Conservation (phyloP, 108 stramenopile species). For the Cyclotella atomus region DNA sequence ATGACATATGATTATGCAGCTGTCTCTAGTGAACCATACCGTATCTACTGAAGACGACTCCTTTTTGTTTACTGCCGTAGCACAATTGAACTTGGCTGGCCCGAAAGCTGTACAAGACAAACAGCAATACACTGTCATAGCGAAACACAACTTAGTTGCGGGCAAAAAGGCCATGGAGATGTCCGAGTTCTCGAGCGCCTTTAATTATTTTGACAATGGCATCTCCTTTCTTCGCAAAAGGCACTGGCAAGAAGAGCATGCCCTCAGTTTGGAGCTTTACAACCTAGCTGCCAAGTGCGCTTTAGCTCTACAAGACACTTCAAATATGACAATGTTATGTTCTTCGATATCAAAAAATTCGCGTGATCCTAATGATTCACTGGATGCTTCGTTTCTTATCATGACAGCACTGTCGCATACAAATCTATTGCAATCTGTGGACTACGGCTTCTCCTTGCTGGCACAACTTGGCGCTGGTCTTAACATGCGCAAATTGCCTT, state of each 20-base stretch:
- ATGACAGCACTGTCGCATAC: not conserved
- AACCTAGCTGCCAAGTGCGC: conserved; percentile 20
- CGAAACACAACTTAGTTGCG: conserved; percentile 20
- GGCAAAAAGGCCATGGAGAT: conserved; percentile 33
- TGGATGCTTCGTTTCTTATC: not conserved
- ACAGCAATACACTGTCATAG: conserved; percentile 9
- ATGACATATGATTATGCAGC: not conserved
- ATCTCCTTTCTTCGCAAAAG: conserved; percentile 22
- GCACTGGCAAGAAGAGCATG: conserved; percentile 24
- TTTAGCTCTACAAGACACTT: not conserved
- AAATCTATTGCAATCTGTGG: not conserved
- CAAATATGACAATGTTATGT: not conserved
- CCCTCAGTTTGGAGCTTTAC: conserved; percentile 23
- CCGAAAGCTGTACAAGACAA: conserved; percentile 2
- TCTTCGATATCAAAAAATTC: not conserved
- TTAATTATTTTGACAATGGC: conserved; percentile 27
- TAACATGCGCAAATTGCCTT: not conserved
- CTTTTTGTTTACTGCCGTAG: not conserved
- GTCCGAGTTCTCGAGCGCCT: conserved; percentile 14
- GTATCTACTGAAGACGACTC: not conserved
- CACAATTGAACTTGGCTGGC: not conserved
- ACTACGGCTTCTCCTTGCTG: conserved; percentile 1
- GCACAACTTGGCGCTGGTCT: conserved; percentile 1
- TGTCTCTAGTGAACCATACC: not conserved
- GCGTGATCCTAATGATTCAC: conserved; percentile 10